These are phyloP conservation scores for Mycena olivaceomarginata DNA, from an alignment of 768 basidiomycete species.

Conservation along the genomic window DNA sequence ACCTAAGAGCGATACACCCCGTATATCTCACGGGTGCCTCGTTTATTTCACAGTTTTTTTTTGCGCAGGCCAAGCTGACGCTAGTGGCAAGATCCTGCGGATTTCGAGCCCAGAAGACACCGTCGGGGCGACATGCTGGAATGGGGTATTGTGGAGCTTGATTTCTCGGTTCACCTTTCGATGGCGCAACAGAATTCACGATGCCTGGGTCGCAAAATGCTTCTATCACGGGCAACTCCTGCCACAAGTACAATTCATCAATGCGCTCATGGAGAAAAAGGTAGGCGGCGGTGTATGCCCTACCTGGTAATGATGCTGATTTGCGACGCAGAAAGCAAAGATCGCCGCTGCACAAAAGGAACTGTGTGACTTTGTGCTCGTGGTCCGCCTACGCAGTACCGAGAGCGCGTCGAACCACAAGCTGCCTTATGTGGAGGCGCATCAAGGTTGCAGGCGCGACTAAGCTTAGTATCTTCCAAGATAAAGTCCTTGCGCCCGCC, in stretches of 20 bases:
- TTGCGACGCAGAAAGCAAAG: conserved; percentile 18
- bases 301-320: not conserved
- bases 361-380: conserved; percentile 23
- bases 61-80: not conserved
- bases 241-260: conserved; percentile 31
- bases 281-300: not conserved
- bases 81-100: conserved; percentile 13
- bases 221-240: conserved; percentile 28
- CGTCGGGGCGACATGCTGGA: conserved; percentile 28
- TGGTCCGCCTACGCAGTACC: conserved; percentile 26
- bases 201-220: not conserved
- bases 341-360: conserved; percentile 29
- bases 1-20: conserved; percentile 24
- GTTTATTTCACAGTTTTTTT: not conserved
- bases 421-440: conserved; percentile 48
- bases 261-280: conserved; percentile 25
- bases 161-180: not conserved
- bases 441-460: conserved; percentile 58
- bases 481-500: conserved; percentile 57
- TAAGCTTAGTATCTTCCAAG: conserved; percentile 56
- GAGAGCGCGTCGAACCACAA: conserved; percentile 9
- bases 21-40: conserved; percentile 22
- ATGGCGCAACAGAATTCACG: conserved; percentile 12
- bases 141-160: conserved; percentile 36
- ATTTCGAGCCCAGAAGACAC: conserved; percentile 30